Base-by-base conservation (phyloP, 2,329 filamentous ascomycete species). In the Colletotrichum simmondsii region DNA sequence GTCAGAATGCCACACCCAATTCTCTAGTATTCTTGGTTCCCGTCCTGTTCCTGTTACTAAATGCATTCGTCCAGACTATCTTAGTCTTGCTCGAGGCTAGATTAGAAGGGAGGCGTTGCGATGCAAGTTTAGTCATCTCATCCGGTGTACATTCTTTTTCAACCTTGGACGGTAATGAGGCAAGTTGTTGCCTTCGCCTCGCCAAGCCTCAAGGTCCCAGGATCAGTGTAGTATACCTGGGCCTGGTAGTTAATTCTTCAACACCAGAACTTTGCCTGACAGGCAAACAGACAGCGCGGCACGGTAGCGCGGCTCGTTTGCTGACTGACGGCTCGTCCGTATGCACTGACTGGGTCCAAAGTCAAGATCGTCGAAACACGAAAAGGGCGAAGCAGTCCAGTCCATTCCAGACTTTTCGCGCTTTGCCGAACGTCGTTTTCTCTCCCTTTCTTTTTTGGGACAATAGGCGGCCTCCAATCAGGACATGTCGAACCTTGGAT, bases 381-480 rank as follows among this genome's bases (percentile, higher is more conserved):
- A 68, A 59, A 57, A 61, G 30, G 53, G 56, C 60, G 54, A 64
- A 42, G 35, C 54, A 57, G 37, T 42, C 61, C 49, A 63, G 59
- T 28, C 32, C 49, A 65, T 57, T 46, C 60, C 66, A 71, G 56
- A 54, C 60, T 54, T 65, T 70, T 65, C 37, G 37, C 37, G 37
- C 37, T 42, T 42, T 8, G 14, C 67, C 67, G 65, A 54, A 59
- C 37, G 42, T 28, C 60, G 57, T 19, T 42, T 42, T 54, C 65
- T 57, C 64, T 53, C 64, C 65, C 61, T 16, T 69, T 65, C 60
- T 65, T 49, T 22, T 49, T 49, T 22, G 42, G 19, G 65, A 65
- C 42, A 70, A 42, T 57, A 66, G 73, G 70, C 70, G 73, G 73
- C 71, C 73, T 74, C 73, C 71, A 74, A 73, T 74, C 65, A 71